Base-by-base conservation (phyloP, 768 basidiomycete species). In the Trametes meyenii region DNA sequence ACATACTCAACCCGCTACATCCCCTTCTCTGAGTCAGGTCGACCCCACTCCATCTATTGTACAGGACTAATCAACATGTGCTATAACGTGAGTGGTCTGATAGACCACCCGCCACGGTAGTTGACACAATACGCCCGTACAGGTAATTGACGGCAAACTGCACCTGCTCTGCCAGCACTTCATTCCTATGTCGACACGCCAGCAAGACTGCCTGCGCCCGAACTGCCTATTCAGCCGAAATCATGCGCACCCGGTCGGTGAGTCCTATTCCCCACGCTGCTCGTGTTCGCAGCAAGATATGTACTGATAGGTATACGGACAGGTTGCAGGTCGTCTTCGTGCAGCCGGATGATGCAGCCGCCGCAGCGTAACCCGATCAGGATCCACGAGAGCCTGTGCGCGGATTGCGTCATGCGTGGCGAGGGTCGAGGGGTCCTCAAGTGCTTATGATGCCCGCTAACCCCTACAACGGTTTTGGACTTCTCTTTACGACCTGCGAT, bases 91-190 rank as follows among this genome's bases (percentile, higher is more conserved):
- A 50, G 85, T 77, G 40, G 17, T 52, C 45, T 59, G 33, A 40
- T 46, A 49, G 39, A 29, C 21, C 11, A 5, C 6, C 65, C 49
- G 23, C 60, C 45, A 35, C 29, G 52, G 39, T 62, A n/a, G 49
- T 46, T 56, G 42, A 58, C 29, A 35, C 35, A 23, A 21, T 29
- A n/a, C 38, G 19, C 19, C 16, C 33, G n/a, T 43, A 45, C 66
- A 92, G 89, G 80, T 92, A 64, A 85, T 90, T 61, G 90, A 92
- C 71, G 90, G 90, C 57, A 85, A 88, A 65, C 89, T 79, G 73
- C 83, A 90, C 75, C 83, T 85, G 16, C 72, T 74, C 55, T 92
- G 90, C 73, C 81, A 83, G 10, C 89, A 91, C 72, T 91, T 92
- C 72, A 76, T 84, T 60, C 81, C 84, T 55, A 87, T 92, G 84